These are phyloP conservation scores for Termitomyces sp. DNA, from an alignment of 768 basidiomycete genomes.

Conservation along the genomic window DNA sequence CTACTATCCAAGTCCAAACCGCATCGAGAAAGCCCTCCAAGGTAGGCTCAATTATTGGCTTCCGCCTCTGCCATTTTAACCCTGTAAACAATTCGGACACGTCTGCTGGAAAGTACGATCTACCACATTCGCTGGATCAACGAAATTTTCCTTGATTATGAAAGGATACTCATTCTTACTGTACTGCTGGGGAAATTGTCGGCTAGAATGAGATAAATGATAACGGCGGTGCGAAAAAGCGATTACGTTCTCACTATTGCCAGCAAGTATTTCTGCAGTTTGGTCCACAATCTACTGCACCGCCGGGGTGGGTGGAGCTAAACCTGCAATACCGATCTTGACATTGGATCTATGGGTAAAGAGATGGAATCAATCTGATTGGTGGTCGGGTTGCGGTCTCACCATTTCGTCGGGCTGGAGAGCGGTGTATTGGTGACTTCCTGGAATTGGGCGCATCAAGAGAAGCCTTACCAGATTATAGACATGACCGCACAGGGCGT, in stretches of 20 bases:
- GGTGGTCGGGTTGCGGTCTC: neutral
- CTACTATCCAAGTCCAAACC: neutral
- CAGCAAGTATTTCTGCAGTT: constrained; percentile 61
- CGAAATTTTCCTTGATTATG: neutral
- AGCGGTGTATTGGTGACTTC: constrained; percentile 6
- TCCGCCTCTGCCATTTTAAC: constrained; percentile 1
- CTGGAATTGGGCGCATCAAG: neutral
- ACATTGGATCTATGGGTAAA: constrained; percentile 52
- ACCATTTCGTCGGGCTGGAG: constrained; percentile 60
- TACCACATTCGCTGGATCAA: constrained; percentile 16
- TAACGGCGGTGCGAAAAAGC: constrained; percentile 14
- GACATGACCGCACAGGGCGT: constrained; percentile 50
- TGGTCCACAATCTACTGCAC: constrained; percentile 42
- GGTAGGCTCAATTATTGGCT: constrained; percentile 2
- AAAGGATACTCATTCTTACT: constrained; percentile 36
- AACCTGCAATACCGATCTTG: constrained; percentile 65
- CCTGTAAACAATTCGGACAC: constrained; percentile 25
- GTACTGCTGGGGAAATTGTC: constrained; percentile 66
- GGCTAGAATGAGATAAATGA: constrained; percentile 32
- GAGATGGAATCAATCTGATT: neutral
- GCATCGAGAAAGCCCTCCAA: neutral
- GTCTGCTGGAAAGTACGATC: constrained; percentile 23
- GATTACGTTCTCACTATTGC: constrained; percentile 60
- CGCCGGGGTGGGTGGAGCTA: constrained; percentile 52
- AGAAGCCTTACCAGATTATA: constrained; percentile 41